phyloP scores from a whole-genome alignment of 2,329 filamentous ascomycete genomes.

The Aspergillus flavus region DNA sequence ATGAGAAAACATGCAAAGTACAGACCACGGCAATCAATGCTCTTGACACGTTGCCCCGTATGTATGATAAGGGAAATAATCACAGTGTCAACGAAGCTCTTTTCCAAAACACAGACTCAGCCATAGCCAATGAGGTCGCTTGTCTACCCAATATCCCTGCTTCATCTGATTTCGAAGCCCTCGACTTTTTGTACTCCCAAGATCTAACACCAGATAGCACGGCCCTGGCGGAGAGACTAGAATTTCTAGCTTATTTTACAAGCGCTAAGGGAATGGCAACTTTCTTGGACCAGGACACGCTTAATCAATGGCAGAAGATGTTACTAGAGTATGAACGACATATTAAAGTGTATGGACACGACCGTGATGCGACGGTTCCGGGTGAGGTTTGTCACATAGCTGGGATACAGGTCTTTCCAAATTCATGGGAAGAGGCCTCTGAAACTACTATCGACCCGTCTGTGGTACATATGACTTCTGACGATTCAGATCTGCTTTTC shows the following conservation, averaged over 20 bases:
- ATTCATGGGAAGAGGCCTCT: neutral
- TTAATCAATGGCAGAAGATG: conserved; percentile 21
- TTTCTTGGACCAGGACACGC: conserved; percentile 22
- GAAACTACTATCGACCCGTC: conserved; percentile 12
- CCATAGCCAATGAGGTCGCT: neutral
- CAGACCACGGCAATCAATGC: neutral
- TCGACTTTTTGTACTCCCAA: conserved; percentile 21
- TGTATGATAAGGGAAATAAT: neutral
- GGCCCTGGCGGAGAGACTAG: conserved; percentile 19
- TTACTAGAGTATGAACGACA: conserved; percentile 7
- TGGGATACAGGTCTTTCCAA: too few relatives aligned
- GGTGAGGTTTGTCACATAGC: too few relatives aligned
- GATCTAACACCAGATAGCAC: conserved; percentile 15
- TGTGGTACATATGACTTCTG: conserved; percentile 1
- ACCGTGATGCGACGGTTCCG: neutral
- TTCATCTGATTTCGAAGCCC: conserved; percentile 19
- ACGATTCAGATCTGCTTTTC: conserved; percentile 3
- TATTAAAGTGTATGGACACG: neutral
- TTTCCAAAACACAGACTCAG: neutral
- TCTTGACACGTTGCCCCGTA: neutral
- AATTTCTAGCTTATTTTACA: conserved; percentile 27
- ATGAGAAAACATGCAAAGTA: conserved; percentile 25
- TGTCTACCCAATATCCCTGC: conserved; percentile 4
- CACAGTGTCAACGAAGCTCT: neutral
- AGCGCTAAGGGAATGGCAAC: conserved; percentile 24